Percentiles rank a stretch among this genome's conserved stretches.
Evolutionary conservation across 495 filamentous ascomycete genomes (phyloP).

Genomic region (Annulohypoxylon bovei): DNA sequence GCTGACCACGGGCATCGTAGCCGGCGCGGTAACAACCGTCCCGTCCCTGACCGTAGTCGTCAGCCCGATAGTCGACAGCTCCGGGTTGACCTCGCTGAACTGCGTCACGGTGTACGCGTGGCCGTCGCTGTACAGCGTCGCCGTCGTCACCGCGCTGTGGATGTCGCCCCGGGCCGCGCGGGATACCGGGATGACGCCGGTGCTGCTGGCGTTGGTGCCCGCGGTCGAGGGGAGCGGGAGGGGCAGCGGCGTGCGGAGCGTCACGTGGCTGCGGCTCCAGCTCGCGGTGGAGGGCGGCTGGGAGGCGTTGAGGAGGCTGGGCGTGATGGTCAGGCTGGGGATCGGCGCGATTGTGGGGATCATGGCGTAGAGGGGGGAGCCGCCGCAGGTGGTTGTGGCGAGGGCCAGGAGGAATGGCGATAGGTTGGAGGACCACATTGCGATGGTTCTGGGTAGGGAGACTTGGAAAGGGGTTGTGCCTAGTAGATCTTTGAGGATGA

Average conservation of each 20-base stretch:
- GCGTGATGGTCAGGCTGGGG: not conserved
- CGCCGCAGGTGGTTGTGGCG: not conserved
- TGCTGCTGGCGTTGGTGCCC: not conserved
- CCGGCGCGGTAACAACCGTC: not conserved
- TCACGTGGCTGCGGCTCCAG: not conserved
- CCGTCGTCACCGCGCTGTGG: not conserved
- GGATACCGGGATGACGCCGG: not conserved
- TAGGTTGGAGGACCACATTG: not conserved
- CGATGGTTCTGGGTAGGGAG: not conserved
- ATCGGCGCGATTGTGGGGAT: not conserved
- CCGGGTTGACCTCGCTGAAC: conserved; percentile 2
- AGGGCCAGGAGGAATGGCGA: not conserved
- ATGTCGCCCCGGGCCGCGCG: not conserved
- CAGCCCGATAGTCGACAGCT: not conserved
- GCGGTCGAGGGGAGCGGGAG: not conserved
- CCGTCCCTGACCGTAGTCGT: not conserved
- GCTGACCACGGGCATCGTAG: not conserved
- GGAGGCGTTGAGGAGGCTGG: not conserved
- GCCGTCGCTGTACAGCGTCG: not conserved
- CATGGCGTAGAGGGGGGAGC: not conserved
- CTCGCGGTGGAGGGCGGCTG: not conserved
- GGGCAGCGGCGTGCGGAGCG: not conserved
- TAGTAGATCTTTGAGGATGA: too few relatives aligned
- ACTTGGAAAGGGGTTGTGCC: not conserved
- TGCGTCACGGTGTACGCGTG: conserved; percentile 7